phyloP scores from a whole-genome alignment of 164 flowering plant genomes.

The Santalum album region DNA sequence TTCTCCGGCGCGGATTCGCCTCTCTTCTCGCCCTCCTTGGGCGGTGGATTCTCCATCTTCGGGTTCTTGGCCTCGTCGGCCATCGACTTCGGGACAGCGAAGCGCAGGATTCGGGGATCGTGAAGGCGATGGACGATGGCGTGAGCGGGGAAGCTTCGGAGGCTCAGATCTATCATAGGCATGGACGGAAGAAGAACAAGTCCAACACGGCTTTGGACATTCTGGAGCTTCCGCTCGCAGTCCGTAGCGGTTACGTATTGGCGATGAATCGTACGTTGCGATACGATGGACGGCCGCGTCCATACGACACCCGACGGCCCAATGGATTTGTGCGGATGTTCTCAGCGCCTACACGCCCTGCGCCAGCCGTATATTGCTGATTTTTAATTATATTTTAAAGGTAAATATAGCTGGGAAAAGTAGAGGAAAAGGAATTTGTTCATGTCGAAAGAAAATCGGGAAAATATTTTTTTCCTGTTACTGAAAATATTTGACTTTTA shows the following conservation, averaged over 20 bases:
- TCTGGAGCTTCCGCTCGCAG: background rate
- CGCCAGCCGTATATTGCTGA: too few species aligned
- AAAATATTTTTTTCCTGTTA: too few species aligned
- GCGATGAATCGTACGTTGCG: background rate
- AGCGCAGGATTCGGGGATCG: background rate
- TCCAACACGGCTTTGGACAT: background rate
- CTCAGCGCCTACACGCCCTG: too few species aligned
- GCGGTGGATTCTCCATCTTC: background rate
- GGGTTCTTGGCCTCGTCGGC: background rate
- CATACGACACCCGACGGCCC: too few species aligned
- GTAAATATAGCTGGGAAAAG: too few species aligned
- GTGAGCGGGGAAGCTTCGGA: background rate
- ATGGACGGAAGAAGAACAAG: too few species aligned
- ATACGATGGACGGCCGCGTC: background rate
- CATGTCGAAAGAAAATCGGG: too few species aligned
- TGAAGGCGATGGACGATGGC: background rate
- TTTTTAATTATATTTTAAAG: too few species aligned
- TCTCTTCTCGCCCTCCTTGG: conserved; percentile 3
- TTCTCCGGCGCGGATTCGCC: background rate
- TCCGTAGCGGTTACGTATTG: background rate
- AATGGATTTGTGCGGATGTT: too few species aligned
- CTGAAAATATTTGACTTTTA: too few species aligned
- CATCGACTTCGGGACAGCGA: background rate
- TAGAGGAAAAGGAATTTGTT: too few species aligned
- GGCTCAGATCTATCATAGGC: background rate